Percentiles rank a stretch among this genome's conserved stretches.
These are phyloP conservation scores for Lactarius tabidus DNA, from an alignment of 768 basidiomycete genomes.

Conservation along the genomic window DNA sequence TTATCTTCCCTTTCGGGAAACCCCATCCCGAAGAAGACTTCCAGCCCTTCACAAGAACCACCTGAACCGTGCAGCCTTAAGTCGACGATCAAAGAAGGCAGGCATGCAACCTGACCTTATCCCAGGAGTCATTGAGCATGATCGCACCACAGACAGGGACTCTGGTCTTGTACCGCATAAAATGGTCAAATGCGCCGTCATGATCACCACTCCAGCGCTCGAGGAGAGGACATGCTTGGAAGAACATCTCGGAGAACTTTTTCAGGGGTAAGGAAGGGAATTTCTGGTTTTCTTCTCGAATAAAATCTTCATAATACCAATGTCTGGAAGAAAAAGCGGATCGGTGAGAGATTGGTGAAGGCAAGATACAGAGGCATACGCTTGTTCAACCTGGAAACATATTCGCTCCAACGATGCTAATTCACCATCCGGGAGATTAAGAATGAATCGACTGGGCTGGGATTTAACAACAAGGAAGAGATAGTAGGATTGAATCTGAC, in stretches of 20 bases:
- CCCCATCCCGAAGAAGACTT: slow-evolving; percentile 96
- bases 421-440: slow-evolving; percentile 94
- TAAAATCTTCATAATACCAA: slow-evolving; percentile 99
- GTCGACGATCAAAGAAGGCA: slow-evolving; percentile 21
- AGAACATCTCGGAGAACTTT: slow-evolving; percentile 89
- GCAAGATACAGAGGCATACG: slow-evolving; percentile 52
- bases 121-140: slow-evolving; percentile 87
- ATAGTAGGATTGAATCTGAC: slow-evolving; percentile 38
- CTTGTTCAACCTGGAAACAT: slow-evolving; percentile 99
- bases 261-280: slow-evolving; percentile 87
- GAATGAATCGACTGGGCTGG: slow-evolving; percentile 76
- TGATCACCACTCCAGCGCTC: slow-evolving; percentile 82
- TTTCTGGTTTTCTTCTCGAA: slow-evolving; percentile 84
- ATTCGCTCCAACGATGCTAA: slow-evolving; percentile 86
- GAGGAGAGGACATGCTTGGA: slow-evolving; percentile 78
- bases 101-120: slow-evolving; percentile 60
- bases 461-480: slow-evolving; percentile 22
- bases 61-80: slow-evolving; percentile 44
- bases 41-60: slow-evolving; percentile 97
- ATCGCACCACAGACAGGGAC: slow-evolving; percentile 98
- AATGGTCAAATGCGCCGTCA: slow-evolving; percentile 80
- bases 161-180: slow-evolving; percentile 94
- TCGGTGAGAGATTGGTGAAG: slow-evolving; percentile 12
- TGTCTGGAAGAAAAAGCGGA: slow-evolving; percentile 52
- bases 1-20: slow-evolving; percentile 99